A percentile compares a stretch with the other conserved stretches of the same genome.
Evolutionary conservation across 306 rosid species (phyloP).

Genomic region (Prosopis cineraria): DNA sequence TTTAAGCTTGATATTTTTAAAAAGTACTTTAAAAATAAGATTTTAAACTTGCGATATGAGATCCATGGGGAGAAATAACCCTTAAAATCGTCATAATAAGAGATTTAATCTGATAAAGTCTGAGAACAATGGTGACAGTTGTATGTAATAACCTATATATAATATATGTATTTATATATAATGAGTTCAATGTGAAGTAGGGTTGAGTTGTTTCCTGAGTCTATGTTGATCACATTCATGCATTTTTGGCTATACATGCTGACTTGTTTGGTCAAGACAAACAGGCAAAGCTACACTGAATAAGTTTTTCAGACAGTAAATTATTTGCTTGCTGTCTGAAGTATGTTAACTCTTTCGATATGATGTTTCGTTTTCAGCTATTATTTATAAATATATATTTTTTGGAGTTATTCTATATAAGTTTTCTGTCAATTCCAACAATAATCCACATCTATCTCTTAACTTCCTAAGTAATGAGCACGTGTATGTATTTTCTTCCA

Average conservation of each 20-base stretch:
- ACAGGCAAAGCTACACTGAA: constrained; percentile 19
- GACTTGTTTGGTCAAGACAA: constrained; percentile 33
- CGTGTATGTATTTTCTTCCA: not conserved
- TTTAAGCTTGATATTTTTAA: not conserved
- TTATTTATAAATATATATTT: not conserved
- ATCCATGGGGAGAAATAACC: not conserved
- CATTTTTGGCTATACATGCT: not conserved
- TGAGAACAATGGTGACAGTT: not conserved
- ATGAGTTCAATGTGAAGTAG: not conserved
- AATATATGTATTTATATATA: not conserved
- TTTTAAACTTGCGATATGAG: not conserved
- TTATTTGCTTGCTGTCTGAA: not conserved
- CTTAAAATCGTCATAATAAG: not conserved
- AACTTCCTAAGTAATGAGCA: not conserved
- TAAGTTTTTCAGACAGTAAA: not conserved
- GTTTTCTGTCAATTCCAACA: not conserved
- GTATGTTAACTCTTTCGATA: not conserved
- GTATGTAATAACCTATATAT: not conserved
- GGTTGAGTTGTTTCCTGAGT: not conserved
- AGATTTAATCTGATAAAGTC: not conserved
- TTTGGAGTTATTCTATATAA: not conserved
- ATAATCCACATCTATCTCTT: not conserved
- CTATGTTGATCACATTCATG: not conserved
- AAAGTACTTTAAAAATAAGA: not conserved
- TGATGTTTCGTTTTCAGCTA: not conserved